Conservation (phyloP, 2,329 filamentous ascomycete genomes). For the Neurospora sp. region DNA sequence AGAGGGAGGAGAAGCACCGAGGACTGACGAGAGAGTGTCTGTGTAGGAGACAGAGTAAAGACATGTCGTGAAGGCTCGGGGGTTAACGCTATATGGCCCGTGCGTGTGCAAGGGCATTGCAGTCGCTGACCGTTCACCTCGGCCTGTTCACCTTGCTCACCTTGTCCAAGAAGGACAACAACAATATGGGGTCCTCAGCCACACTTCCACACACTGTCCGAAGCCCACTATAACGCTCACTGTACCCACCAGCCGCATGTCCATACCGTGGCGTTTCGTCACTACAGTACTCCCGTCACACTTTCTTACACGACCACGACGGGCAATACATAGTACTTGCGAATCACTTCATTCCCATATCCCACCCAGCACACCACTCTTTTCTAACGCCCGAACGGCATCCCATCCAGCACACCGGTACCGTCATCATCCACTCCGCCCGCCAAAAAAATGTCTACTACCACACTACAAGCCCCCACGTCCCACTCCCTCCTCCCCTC, state of each 20-base stretch:
- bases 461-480: background rate
- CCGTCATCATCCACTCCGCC: background rate
- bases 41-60: background rate
- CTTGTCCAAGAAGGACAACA: background rate
- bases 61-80: background rate
- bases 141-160: background rate
- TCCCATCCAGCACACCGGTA: background rate
- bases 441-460: background rate
- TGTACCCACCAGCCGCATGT: background rate
- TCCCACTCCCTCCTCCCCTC: background rate
- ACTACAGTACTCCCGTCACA: background rate
- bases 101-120: background rate
- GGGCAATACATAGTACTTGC: background rate
- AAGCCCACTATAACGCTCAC: background rate
- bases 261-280: background rate
- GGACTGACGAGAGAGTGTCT: background rate
- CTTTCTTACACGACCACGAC: background rate
- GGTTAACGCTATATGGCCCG: background rate
- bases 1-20: background rate
- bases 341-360: background rate
- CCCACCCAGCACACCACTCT: background rate
- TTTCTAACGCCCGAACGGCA: background rate
- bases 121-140: background rate
- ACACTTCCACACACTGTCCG: background rate
- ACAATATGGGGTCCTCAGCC: background rate